These are phyloP conservation scores for Taxillus chinensis DNA, from an alignment of 164 flowering plant genomes.

Conservation along the genomic window DNA sequence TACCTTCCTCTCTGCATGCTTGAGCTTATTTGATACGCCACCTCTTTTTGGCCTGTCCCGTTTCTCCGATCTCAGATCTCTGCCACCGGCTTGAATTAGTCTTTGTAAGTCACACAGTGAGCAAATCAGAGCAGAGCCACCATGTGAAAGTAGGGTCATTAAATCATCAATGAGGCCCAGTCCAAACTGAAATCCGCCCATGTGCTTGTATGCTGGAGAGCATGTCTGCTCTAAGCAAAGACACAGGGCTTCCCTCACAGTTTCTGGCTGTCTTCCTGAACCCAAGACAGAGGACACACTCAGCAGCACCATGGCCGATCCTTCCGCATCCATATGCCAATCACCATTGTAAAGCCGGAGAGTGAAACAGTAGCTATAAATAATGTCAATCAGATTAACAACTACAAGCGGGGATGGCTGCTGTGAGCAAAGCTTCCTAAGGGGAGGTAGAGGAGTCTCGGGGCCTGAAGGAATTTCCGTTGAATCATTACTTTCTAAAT, in stretches of 20 bases:
- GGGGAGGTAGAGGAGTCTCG: constrained; percentile 48
- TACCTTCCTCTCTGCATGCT: constrained; percentile 53
- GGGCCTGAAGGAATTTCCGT: constrained; percentile 70
- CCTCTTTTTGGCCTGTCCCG: constrained; percentile 23
- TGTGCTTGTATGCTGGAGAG: constrained; percentile 53
- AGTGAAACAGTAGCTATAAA: constrained; percentile 81
- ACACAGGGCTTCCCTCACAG: constrained; percentile 46
- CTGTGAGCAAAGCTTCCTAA: constrained; percentile 39
- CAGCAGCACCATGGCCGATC: constrained; percentile 44
- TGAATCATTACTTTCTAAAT: constrained; percentile 13
- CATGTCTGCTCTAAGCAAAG: constrained; percentile 71
- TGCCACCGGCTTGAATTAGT: constrained; percentile 42
- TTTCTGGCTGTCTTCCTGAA: constrained; percentile 53
- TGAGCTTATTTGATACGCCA: constrained; percentile 44
- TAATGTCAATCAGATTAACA: constrained; percentile 67
- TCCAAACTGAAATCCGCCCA: constrained; percentile 68
- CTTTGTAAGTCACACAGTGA: constrained; percentile 56
- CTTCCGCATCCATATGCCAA: constrained; percentile 66
- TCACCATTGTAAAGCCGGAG: constrained; percentile 92
- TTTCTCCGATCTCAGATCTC: constrained; percentile 45
- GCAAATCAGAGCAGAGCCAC: constrained; percentile 52
- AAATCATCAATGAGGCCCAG: constrained; percentile 56
- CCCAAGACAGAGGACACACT: constrained; percentile 68
- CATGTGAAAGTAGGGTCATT: constrained; percentile 34
- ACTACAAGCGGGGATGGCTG: constrained; percentile 69